Base-by-base conservation (phyloP, 2,329 filamentous ascomycete species). In the Coccinonectria pachysandricola region DNA sequence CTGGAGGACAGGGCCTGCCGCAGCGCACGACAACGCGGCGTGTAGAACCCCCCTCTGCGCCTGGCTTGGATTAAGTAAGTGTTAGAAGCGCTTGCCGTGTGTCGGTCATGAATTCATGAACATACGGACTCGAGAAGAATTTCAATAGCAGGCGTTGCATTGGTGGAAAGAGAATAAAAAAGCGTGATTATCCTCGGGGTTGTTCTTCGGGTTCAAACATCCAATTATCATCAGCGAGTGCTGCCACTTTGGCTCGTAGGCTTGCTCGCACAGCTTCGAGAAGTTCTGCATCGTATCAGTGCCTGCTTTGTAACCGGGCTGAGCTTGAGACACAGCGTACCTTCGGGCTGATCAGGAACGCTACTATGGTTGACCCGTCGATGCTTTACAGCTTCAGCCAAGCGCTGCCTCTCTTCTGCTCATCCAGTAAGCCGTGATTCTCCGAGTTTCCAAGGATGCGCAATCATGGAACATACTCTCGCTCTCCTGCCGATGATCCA, bases 161-260 rank as follows among this genome's bases (percentile, higher is more conserved):
- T 31, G 35, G 31, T 23, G 24, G 24, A 19, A 10, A 7, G 17
- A 19, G 17, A 19, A 10, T 23, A 27, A 19, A 23, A 25, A 28
- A 22, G 23, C 22, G 26, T 27, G 27, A 38, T 49, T 42, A 49
- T 31, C 44, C 46, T 19, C 59, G 59, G 21, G 54, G 53, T 34
- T 64, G 58, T 28, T 71, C 65, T 42, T 84, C 79, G 2, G 71
- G 62, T 51, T 87, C 83, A 55, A 81, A 93, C 78, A 93, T 92
- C 86, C 86, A 94, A 44, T 78, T 81, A 46, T 94, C 86, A 26
- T 91, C 81, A 12, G 81, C 70, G 25, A 93, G 57, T 9, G 77
- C 74, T 10, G 72, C 69, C 3, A 86, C 79, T 49, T 85, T 84
- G 32, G 72, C 72, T 40, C 73, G 65, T 28, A 92, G 59, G 50